Conservation (phyloP, 2,329 filamentous ascomycete genomes). For the Cryphonectria carpinicola region DNA sequence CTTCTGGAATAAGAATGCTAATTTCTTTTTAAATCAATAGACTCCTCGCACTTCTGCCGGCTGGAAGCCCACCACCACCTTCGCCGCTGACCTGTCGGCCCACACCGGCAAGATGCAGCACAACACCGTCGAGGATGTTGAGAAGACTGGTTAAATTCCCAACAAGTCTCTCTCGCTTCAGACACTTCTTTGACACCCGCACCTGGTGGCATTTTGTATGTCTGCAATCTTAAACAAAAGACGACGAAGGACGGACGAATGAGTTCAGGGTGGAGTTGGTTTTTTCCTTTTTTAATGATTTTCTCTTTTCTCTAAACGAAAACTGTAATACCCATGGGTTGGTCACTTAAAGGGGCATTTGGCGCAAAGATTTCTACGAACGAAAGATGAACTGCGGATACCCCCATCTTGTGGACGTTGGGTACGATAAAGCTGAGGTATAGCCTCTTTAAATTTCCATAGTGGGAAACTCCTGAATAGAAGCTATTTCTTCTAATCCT, state of each 20-base stretch:
- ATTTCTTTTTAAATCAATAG: background rate
- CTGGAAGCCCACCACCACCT: constrained; percentile 76
- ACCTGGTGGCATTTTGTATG: background rate
- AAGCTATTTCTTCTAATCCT: background rate
- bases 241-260: background rate
- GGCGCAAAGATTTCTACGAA: background rate
- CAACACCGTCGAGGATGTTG: constrained; percentile 33
- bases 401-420: constrained; percentile 2
- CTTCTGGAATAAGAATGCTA: background rate
- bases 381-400: background rate
- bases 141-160: constrained; percentile 39
- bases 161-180: constrained; percentile 31
- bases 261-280: background rate
- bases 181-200: background rate
- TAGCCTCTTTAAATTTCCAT: background rate
- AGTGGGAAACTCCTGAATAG: background rate
- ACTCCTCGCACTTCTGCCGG: constrained; percentile 75
- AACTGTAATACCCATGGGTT: constrained; percentile 19
- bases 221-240: background rate
- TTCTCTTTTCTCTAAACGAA: background rate
- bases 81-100: constrained; percentile 47
- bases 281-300: no score
- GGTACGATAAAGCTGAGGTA: background rate
- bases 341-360: background rate
- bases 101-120: constrained; percentile 40